Evolutionary conservation across 2,329 filamentous ascomycete species (phyloP).

Genomic region (Phyllosticta ampelicida): DNA sequence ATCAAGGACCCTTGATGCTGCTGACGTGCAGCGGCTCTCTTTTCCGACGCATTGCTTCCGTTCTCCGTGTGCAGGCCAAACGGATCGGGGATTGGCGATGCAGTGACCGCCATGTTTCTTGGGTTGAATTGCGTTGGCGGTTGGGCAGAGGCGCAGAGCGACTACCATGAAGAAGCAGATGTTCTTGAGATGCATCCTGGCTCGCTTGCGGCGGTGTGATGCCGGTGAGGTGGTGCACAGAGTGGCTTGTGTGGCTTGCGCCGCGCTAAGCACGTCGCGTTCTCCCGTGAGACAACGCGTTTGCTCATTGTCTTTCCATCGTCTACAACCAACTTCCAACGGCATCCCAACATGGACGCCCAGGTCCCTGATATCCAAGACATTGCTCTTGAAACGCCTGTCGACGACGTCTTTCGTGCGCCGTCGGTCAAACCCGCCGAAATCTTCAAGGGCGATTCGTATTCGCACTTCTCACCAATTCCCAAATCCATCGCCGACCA

Average conservation of each 20-base stretch:
- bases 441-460: conserved; percentile 35
- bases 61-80: conserved; percentile 10
- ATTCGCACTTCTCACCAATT: conserved; percentile 38
- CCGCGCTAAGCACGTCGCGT: conserved; percentile 1
- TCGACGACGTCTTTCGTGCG: conserved; percentile 34
- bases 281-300: neutral
- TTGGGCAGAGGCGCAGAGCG: neutral
- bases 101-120: neutral
- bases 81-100: conserved; percentile 17
- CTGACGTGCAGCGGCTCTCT: conserved; percentile 11
- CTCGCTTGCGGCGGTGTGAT: neutral
- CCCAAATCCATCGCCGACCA: conserved; percentile 30
- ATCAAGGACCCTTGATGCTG: conserved; percentile 2
- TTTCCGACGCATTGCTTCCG: neutral
- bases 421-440: conserved; percentile 33
- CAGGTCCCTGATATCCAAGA: conserved; percentile 17
- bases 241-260: neutral
- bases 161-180: neutral
- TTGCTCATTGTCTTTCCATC: neutral
- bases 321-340: neutral
- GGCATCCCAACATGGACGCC: conserved; percentile 18
- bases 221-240: neutral
- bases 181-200: neutral
- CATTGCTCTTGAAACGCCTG: conserved; percentile 25
- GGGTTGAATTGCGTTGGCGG: neutral